Percentiles rank a stretch among this genome's conserved stretches.
Conservation (phyloP, 2,329 filamentous ascomycete species). For the Fonsecaea nubica region DNA sequence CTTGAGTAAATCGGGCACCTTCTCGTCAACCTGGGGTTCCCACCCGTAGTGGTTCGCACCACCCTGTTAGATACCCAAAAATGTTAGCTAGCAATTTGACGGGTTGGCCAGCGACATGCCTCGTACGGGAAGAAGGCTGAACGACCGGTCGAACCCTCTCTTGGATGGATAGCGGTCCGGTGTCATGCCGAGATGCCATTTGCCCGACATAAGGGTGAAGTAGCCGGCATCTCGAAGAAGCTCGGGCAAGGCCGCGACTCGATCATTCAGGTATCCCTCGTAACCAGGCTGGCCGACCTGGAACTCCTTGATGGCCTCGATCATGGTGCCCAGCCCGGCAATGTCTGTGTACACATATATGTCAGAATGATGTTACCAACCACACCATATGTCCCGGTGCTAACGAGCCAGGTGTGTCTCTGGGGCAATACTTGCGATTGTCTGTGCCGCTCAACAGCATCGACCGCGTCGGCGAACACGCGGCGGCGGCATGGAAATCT, state of each 20-base stretch:
- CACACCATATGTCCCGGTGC: too few species aligned
- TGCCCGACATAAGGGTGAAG: constrained; percentile 47
- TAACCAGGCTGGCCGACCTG: constrained; percentile 44
- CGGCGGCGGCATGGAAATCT: constrained; percentile 44
- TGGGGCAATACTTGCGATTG: constrained; percentile 25
- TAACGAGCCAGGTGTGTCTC: too few species aligned
- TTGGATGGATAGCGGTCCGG: constrained; percentile 41
- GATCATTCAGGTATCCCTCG: constrained; percentile 36
- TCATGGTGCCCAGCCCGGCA: constrained; percentile 45
- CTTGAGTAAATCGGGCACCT: constrained; percentile 17
- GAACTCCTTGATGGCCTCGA: constrained; percentile 40
- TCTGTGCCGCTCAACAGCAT: constrained; percentile 48
- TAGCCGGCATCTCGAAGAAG: constrained; percentile 47
- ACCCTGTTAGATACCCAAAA: constrained; percentile 10
- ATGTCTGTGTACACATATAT: constrained; percentile 39
- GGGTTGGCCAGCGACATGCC: background rate
- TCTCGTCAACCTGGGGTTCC: constrained; percentile 41
- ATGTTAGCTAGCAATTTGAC: background rate
- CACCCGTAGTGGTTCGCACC: constrained; percentile 47
- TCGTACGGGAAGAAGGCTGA: constrained; percentile 39
- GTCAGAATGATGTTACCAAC: background rate
- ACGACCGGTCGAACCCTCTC: constrained; percentile 44
- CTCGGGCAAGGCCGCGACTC: constrained; percentile 47
- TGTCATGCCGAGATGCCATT: constrained; percentile 48
- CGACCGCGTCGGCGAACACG: constrained; percentile 45